Evolutionary conservation across 352 stramenopile species (phyloP), one percentile per base, ranked within the genome.

Genomic region (Phytophthora crassamura): DNA sequence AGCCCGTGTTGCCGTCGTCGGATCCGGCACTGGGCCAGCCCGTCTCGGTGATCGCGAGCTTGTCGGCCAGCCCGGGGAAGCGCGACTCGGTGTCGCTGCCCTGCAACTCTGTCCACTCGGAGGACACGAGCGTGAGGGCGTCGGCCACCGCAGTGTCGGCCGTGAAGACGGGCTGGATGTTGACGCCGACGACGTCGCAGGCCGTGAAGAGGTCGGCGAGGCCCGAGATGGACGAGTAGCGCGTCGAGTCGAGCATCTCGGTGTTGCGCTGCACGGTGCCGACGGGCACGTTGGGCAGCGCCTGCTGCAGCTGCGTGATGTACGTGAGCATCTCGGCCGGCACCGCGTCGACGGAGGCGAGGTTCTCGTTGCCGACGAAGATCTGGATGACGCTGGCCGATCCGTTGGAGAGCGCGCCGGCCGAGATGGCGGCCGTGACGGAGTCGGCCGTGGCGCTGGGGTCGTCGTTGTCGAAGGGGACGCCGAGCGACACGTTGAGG

Each of bases 161-260:
- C 15, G 62, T 78, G 71, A 91, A 93, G 12, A 85, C 76, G 1
- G 80, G 78, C 61, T 91, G 82, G 49, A 91, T 88, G 75, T 91
- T 91, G 55, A 89, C 84, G 32, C 82, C 84, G 22, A 89, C 58
- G 36, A 85, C 68, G 51, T 93, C 82, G 64, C 78, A 88, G 10
- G 57, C 69, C 3, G 50, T 41, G 18, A 90, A 61, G n/a, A 93
- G 67, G 49, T 82, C 73, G 20, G 64, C 42, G 28, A 82, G 36
- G 1, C 75, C 72, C 25, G 59, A 70, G 41, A 86, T 66, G 16
- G 69, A 50, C 32, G 41, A 63, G 40, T 75, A 75, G 16, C 68
- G 76, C 10, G 67, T 50, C 54, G 71, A 69, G 54, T 86, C 74
- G 14, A 85, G 64, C 51, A 82, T 42, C 62, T 85, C 76, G 25